Evolutionary conservation across 2,329 filamentous ascomycete species (phyloP).

Genomic region (Trichoderma sp.): DNA sequence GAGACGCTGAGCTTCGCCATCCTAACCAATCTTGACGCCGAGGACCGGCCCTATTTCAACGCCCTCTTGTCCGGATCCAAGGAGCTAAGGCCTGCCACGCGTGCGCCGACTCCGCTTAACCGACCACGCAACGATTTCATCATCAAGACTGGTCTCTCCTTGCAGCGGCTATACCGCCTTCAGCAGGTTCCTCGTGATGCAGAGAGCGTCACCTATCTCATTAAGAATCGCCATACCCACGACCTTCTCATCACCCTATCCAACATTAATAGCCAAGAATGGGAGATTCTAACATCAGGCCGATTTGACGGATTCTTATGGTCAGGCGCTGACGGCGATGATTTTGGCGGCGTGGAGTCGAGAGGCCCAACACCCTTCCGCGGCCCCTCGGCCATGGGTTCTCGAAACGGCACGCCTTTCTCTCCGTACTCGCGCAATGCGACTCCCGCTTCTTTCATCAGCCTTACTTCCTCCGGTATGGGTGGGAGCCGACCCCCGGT

Average conservation of each 20-base stretch:
- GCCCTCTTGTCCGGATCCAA: conserved; percentile 69
- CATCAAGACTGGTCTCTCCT: conserved; percentile 72
- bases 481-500: conserved; percentile 62
- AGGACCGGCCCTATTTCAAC: conserved; percentile 80
- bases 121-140: conserved; percentile 73
- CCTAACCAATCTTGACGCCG: conserved; percentile 77
- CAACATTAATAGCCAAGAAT: conserved; percentile 89
- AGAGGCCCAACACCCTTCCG: conserved; percentile 59
- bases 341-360: conserved; percentile 52
- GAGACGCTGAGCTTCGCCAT: conserved; percentile 94
- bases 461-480: conserved; percentile 53
- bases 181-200: conserved; percentile 75
- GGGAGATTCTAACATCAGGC: conserved; percentile 92
- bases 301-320: conserved; percentile 95
- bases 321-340: conserved; percentile 78
- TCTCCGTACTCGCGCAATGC: conserved; percentile 58
- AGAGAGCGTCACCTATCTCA: conserved; percentile 81
- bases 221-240: conserved; percentile 81
- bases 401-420: conserved; percentile 54
- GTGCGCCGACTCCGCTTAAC: conserved; percentile 70
- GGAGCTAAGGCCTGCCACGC: conserved; percentile 59
- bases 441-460: conserved; percentile 64
- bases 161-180: conserved; percentile 85
- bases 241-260: conserved; percentile 84
- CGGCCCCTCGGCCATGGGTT: conserved; percentile 48